These are phyloP conservation scores for Endoconidiophora laricicola DNA, from an alignment of 2,329 filamentous ascomycete species.

Conservation along the genomic window DNA sequence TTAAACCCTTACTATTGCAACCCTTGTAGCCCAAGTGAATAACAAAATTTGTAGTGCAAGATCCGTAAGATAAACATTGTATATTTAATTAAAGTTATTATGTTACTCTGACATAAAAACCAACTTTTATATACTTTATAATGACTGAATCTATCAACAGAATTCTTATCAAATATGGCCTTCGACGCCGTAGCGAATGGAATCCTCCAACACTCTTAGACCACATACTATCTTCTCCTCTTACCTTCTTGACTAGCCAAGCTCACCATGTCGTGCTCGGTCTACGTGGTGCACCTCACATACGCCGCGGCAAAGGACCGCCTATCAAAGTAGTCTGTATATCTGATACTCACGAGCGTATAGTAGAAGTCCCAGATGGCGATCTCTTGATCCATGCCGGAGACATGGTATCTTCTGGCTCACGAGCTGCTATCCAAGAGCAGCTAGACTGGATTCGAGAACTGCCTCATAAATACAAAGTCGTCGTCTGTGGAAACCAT, in stretches of 20 bases:
- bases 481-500: constrained; percentile 77
- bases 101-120: no score
- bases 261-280: constrained; percentile 48
- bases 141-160: constrained; percentile 4
- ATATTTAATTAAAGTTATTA: no score
- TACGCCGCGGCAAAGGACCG: constrained; percentile 33
- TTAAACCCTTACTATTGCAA: no score
- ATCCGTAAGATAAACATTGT: no score
- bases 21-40: no score
- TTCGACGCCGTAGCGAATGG: constrained; percentile 32
- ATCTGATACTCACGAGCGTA: constrained; percentile 68
- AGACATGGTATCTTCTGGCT: constrained; percentile 74
- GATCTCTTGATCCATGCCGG: constrained; percentile 84
- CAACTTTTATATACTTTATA: background rate
- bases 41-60: no score
- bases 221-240: constrained; percentile 49
- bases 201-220: constrained; percentile 39
- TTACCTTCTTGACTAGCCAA: constrained; percentile 44
- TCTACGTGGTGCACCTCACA: constrained; percentile 46
- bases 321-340: constrained; percentile 69
- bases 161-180: constrained; percentile 27
- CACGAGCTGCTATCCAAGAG: constrained; percentile 55
- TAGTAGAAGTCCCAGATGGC: constrained; percentile 48
- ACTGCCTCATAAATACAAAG: constrained; percentile 62
- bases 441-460: constrained; percentile 67